Evolutionary conservation across 192 early-diverging fungal species (phyloP), one percentile per base, ranked within the genome.

Genomic region (Rhizoclosmatium globosum): DNA sequence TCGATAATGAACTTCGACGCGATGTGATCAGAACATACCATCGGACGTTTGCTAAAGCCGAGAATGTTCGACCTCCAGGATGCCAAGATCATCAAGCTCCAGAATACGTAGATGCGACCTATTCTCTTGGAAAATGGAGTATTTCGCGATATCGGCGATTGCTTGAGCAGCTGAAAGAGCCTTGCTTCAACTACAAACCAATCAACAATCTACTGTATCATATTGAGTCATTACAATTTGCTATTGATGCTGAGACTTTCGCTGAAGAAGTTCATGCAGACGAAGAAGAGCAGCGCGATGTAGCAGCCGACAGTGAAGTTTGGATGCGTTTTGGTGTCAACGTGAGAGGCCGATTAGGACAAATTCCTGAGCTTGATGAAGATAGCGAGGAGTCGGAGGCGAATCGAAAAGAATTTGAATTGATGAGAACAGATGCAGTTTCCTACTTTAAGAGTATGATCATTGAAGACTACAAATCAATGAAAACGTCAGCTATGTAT

Each of bases 81-180:
- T 31, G 31, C 31, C 31, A 31, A 31, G 17, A 31, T 13, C 15
- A 57, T n/a, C 7, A 77, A 11, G 17, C 65, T 0, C 79, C 60
- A 31, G 68, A 66, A 21, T 64, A 78, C 31, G 79, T 81, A 31
- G 79, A 80, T 21, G 74, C 82, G 9, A 57, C 82, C n/a, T 84
- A 81, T 57, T 50, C 79, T 38, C 19, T 80, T 19, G 82, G 79
- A n/a, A 59, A 80, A 47, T 84, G 82, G 82, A 78, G 75, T 47
- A 46, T 81, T 21, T 57, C 68, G 19, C 82, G 82, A 42, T 84
- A 78, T 58, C 74, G 77, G 9, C 43, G 64, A 44, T 31, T 84
- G 17, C n/a, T 81, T 38, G 66, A 71, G 23, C 53, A 78, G 41
- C 41, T 84, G 4, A 57, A 71, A 58, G 79, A 78, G 23, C 59